phyloP scores from a whole-genome alignment of 768 basidiomycete genomes.

The Boletus eberwhitei region DNA sequence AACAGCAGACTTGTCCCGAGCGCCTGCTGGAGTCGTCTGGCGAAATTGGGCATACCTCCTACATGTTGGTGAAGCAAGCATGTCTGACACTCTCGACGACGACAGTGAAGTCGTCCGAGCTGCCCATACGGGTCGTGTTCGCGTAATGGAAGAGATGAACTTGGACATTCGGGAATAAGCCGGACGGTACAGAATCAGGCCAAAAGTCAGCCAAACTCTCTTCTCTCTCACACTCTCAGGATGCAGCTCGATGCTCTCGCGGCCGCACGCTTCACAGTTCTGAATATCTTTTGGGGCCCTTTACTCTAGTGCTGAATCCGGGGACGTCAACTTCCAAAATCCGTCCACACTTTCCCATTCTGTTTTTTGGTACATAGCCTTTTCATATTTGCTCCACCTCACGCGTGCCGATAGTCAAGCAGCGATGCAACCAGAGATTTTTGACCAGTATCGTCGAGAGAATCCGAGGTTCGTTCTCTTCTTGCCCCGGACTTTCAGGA shows the following conservation, averaged over 20 bases:
- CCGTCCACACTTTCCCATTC: background rate
- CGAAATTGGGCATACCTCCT: slow-evolving; percentile 19
- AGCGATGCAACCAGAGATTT: background rate
- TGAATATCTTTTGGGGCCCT: background rate
- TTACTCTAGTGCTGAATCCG: background rate
- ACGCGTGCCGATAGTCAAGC: background rate
- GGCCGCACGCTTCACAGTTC: background rate
- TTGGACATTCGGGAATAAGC: slow-evolving; percentile 16
- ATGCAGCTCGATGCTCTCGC: background rate
- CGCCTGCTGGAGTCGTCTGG: slow-evolving; percentile 23
- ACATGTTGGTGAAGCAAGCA: background rate
- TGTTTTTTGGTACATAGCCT: background rate
- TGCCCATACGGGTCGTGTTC: slow-evolving; percentile 13
- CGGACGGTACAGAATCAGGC: background rate
- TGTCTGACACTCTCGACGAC: background rate
- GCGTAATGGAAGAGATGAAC: slow-evolving; percentile 20
- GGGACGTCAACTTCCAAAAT: background rate
- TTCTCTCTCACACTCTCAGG: background rate
- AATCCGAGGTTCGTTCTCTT: background rate
- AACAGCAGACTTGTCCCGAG: slow-evolving; percentile 34
- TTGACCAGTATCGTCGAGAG: background rate
- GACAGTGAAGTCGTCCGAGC: slow-evolving; percentile 3
- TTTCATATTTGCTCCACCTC: background rate
- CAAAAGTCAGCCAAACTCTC: background rate
- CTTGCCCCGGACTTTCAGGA: too few relatives aligned